Conservation (phyloP, 1,284 basidiomycete genomes). For the Tylopilus sp. region DNA sequence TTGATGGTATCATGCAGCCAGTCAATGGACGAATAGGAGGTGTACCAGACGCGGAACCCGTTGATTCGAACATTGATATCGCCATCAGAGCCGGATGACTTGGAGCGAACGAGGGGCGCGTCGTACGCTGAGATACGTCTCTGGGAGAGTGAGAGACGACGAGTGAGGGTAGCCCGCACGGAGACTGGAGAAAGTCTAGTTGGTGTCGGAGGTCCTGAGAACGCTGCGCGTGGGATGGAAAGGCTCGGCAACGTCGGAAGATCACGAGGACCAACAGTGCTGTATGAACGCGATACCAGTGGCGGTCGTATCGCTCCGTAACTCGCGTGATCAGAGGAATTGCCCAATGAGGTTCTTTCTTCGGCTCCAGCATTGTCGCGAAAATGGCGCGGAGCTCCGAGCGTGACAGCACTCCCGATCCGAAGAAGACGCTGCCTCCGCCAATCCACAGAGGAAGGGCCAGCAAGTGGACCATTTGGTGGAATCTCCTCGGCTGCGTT, state of each 20-base stretch:
- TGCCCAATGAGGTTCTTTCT: constrained; percentile 22
- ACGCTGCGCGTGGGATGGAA: constrained; percentile 5
- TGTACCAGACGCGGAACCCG: constrained; percentile 89
- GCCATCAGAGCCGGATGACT: constrained; percentile 36
- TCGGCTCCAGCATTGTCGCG: constrained; percentile 5
- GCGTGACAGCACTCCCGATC: constrained; percentile 18
- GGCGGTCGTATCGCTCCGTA: constrained; percentile 23
- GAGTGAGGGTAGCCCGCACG: constrained; percentile 17
- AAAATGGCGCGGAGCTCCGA: background rate
- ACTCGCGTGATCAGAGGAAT: background rate
- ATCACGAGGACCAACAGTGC: constrained; percentile 7
- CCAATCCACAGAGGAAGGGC: constrained; percentile 31
- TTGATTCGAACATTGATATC: constrained; percentile 69
- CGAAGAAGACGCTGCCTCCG: constrained; percentile 31
- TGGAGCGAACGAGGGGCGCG: constrained; percentile 37
- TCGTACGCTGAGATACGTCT: constrained; percentile 75
- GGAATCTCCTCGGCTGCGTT: constrained; percentile 9
- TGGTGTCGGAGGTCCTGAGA: constrained; percentile 24
- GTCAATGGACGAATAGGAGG: constrained; percentile 78
- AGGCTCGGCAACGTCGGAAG: constrained; percentile 11
- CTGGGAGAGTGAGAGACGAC: constrained; percentile 40
- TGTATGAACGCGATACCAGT: constrained; percentile 11
- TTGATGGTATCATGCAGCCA: constrained; percentile 94
- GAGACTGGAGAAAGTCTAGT: constrained; percentile 14
- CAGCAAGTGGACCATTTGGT: constrained; percentile 25